A percentile compares a stretch with the other conserved stretches of the same genome.
Conservation (phyloP, 2,329 filamentous ascomycete species). For the Alternaria sp. region DNA sequence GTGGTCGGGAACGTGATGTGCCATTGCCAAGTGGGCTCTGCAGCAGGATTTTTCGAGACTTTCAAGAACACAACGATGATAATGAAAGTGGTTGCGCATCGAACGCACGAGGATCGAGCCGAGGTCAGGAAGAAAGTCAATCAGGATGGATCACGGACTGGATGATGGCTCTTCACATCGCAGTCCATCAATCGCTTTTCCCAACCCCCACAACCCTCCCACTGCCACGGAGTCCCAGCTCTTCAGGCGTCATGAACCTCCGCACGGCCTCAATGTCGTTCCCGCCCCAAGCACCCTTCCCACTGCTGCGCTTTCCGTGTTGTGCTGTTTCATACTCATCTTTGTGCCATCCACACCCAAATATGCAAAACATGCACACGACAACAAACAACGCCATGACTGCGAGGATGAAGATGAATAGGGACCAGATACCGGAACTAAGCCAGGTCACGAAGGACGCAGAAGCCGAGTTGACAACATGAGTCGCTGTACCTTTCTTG, state of each 20-base stretch:
- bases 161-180: not conserved
- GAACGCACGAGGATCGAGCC: not conserved
- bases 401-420: slow-evolving; percentile 31
- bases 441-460: slow-evolving; percentile 24
- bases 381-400: slow-evolving; percentile 33
- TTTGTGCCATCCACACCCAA: slow-evolving; percentile 29
- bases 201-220: slow-evolving; percentile 39
- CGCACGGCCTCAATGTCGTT: slow-evolving; percentile 32
- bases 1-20: not conserved
- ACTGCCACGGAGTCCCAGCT: slow-evolving; percentile 32
- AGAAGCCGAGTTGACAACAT: slow-evolving; percentile 17
- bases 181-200: slow-evolving; percentile 38
- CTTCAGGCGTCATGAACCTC: slow-evolving; percentile 34
- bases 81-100: not conserved
- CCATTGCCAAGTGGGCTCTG: not conserved
- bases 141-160: not conserved
- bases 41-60: not conserved
- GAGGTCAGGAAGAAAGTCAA: not conserved
- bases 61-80: not conserved
- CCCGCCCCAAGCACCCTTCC: slow-evolving; percentile 10
- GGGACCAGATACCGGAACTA: slow-evolving; percentile 30
- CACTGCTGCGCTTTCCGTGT: slow-evolving; percentile 27
- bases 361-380: slow-evolving; percentile 33
- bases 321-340: slow-evolving; percentile 40
- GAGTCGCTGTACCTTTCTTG: slow-evolving; percentile 33